A percentile compares a stretch with the other conserved stretches of the same genome.
Conservation (phyloP, 2,329 filamentous ascomycete genomes). For the Cladosporium colombiae region DNA sequence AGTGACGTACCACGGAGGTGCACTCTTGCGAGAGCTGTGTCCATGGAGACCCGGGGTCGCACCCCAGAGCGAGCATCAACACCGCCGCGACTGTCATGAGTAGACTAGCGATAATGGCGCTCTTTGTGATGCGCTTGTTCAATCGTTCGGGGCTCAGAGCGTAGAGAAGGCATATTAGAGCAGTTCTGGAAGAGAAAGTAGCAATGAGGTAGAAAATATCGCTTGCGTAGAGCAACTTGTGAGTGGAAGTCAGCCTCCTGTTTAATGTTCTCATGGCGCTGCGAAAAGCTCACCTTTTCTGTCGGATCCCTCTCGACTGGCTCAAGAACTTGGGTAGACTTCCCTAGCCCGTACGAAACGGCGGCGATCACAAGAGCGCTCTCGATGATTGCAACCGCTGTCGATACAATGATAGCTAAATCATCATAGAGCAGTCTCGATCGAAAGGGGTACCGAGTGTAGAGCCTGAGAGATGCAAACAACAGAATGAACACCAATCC, state of each 20-base stretch:
- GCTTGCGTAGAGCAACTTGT: slow-evolving; percentile 11
- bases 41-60: neutral
- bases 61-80: slow-evolving; percentile 9
- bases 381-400: slow-evolving; percentile 2
- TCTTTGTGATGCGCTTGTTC: neutral
- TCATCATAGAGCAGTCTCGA: slow-evolving; percentile 3
- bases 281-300: slow-evolving; percentile 8
- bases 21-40: neutral
- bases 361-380: slow-evolving; percentile 7
- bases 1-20: neutral
- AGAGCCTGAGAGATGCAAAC: slow-evolving; percentile 10
- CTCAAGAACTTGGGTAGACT: neutral
- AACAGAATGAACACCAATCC: slow-evolving; percentile 14
- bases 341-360: slow-evolving; percentile 13
- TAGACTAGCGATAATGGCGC: neutral
- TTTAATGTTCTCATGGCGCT: neutral
- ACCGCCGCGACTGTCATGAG: neutral
- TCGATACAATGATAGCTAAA: neutral
- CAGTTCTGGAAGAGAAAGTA: slow-evolving; percentile 1
- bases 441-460: slow-evolving; percentile 12
- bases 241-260: neutral
- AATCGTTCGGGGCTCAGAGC: slow-evolving; percentile 2
- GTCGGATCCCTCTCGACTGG: neutral
- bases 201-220: slow-evolving; percentile 12
- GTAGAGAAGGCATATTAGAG: neutral